phyloP scores from a whole-genome alignment of 169 alveolate genomes.

The Eimeria nieschulzi region DNA sequence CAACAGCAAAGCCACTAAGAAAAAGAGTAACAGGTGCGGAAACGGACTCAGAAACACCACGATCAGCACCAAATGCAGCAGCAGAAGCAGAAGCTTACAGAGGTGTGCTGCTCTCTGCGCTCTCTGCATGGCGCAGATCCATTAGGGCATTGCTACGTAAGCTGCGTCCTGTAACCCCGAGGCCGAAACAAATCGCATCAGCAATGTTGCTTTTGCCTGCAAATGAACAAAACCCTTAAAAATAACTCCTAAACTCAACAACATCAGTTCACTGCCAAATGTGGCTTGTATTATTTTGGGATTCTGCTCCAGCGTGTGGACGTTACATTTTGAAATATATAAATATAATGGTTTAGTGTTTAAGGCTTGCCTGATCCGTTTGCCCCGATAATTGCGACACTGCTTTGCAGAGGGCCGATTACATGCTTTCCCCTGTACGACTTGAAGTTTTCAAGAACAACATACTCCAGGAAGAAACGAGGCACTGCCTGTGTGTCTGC shows the following conservation, averaged over 20 bases:
- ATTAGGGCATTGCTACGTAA: constrained; percentile 49
- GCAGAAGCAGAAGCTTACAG: constrained; percentile 7
- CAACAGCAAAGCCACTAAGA: constrained; percentile 1
- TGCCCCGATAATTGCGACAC: constrained; percentile 66
- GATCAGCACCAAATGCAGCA: constrained; percentile 35
- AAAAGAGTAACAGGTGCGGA: not conserved
- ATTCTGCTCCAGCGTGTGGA: not conserved
- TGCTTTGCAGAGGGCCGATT: constrained; percentile 59
- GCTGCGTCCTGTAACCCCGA: constrained; percentile 59
- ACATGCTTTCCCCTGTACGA: constrained; percentile 60
- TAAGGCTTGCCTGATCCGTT: constrained; percentile 48
- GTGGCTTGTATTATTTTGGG: not conserved
- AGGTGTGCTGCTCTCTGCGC: not conserved
- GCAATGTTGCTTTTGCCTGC: constrained; percentile 68
- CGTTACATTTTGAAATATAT: too few relatives aligned
- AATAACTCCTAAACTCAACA: constrained; percentile 21
- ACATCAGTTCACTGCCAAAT: not conserved
- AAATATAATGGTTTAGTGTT: not conserved
- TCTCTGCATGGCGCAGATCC: constrained; percentile 21
- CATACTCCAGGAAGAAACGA: constrained; percentile 33
- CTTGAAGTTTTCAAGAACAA: constrained; percentile 63
- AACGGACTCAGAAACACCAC: not conserved
- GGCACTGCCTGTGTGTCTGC: not conserved
- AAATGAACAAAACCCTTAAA: constrained; percentile 2
- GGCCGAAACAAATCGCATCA: constrained; percentile 64